phyloP scores from a whole-genome alignment of 164 flowering plant species.

The Berberis vulgaris region DNA sequence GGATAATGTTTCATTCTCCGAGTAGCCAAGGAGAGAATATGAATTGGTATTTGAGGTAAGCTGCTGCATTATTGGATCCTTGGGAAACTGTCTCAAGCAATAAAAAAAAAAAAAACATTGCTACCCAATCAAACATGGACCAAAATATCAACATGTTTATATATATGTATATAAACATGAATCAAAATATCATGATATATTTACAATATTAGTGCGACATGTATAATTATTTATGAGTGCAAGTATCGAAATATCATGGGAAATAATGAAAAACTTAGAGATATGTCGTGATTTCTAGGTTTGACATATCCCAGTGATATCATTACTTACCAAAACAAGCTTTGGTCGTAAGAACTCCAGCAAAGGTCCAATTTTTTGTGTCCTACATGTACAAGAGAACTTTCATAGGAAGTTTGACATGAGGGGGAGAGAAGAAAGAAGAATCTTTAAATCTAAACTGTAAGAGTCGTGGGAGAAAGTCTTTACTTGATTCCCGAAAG shows the following conservation, averaged over 20 bases:
- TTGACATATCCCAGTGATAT: background rate
- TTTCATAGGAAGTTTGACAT: background rate
- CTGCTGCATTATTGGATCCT: slow-evolving; percentile 22
- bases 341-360: slow-evolving; percentile 54
- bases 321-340: slow-evolving; percentile 43
- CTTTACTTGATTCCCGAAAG: slow-evolving; percentile 72
- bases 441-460: background rate
- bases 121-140: too few relatives aligned
- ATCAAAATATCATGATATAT: too few relatives aligned
- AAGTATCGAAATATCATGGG: background rate
- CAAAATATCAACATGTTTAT: too few relatives aligned
- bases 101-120: background rate
- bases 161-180: too few relatives aligned
- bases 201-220: too few relatives aligned
- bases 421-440: background rate
- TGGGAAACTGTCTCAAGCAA: slow-evolving; percentile 44
- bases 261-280: background rate
- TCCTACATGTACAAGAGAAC: slow-evolving; percentile 33
- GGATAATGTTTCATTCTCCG: slow-evolving; percentile 37
- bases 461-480: background rate
- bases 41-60: slow-evolving; percentile 10
- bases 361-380: slow-evolving; percentile 46
- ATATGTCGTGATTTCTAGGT: background rate
- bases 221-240: too few relatives aligned
- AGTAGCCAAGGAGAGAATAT: slow-evolving; percentile 22